phyloP scores from a whole-genome alignment of 2,329 filamentous ascomycete species.

The Colletotrichum lentis region DNA sequence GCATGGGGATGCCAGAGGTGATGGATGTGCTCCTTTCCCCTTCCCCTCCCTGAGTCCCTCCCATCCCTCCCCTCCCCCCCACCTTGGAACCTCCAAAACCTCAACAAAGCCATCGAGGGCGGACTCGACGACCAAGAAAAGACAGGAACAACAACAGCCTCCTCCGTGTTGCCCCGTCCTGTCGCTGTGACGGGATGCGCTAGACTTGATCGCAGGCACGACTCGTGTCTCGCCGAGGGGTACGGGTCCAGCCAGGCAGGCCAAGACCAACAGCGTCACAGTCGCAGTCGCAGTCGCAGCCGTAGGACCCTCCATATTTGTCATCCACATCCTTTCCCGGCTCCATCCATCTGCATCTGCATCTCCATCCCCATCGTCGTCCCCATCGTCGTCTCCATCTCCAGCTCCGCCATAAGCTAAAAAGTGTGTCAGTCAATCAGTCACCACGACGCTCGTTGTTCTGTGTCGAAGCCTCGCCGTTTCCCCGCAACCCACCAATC shows the following conservation, averaged over 20 bases:
- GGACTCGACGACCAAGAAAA: neutral
- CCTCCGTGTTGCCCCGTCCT: neutral
- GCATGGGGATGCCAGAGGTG: slow-evolving; percentile 3
- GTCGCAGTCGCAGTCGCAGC: no score
- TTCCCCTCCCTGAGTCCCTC: no score
- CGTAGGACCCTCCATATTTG: slow-evolving; percentile 29
- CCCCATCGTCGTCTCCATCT: neutral
- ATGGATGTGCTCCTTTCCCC: neutral
- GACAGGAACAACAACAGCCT: neutral
- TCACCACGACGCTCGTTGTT: no score
- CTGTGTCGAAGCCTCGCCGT: no score
- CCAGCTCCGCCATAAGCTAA: no score
- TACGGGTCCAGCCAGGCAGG: neutral
- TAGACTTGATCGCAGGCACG: neutral
- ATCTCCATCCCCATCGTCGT: slow-evolving; percentile 5
- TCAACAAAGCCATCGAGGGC: neutral
- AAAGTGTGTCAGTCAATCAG: no score
- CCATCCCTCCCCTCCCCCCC: slow-evolving; percentile 4
- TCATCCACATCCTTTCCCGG: slow-evolving; percentile 13
- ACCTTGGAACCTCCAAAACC: slow-evolving; percentile 1
- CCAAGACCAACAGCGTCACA: slow-evolving; percentile 18
- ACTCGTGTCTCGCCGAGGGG: slow-evolving; percentile 23
- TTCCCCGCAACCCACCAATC: no score
- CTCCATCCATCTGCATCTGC: no score
- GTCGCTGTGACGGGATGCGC: slow-evolving; percentile 4